phyloP scores from a whole-genome alignment of 2,329 filamentous ascomycete genomes.

The Corynespora cassiicola region DNA sequence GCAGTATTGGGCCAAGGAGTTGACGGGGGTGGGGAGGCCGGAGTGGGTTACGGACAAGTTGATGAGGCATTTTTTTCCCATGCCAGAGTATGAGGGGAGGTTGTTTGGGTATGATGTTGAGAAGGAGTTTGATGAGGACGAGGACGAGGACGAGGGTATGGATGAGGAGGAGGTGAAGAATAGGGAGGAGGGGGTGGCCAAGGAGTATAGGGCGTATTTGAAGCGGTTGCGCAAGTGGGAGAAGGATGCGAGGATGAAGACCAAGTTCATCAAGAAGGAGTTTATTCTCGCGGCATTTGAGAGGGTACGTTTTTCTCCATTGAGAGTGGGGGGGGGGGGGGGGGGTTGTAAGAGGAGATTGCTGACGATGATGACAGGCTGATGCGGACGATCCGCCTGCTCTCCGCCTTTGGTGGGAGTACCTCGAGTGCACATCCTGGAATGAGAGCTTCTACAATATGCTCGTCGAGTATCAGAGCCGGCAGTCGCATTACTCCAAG shows the following conservation, averaged over 20 bases:
- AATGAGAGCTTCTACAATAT: slow-evolving; percentile 50
- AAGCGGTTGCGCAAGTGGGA: slow-evolving; percentile 48
- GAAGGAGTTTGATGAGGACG: too few relatives aligned
- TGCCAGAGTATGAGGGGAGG: slow-evolving; percentile 48
- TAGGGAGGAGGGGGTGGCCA: slow-evolving; percentile 29
- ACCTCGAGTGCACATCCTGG: slow-evolving; percentile 52
- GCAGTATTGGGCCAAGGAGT: slow-evolving; percentile 47
- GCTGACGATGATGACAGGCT: slow-evolving; percentile 21
- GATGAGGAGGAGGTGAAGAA: slow-evolving; percentile 24
- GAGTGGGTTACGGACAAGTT: slow-evolving; percentile 51
- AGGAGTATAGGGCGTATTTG: slow-evolving; percentile 43
- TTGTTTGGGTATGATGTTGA: slow-evolving; percentile 18
- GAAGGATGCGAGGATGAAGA: slow-evolving; percentile 44
- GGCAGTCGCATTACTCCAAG: too few relatives aligned
- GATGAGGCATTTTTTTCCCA: slow-evolving; percentile 51
- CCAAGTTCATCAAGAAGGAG: slow-evolving; percentile 42
- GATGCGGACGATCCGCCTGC: slow-evolving; percentile 49
- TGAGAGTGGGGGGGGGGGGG: not conserved
- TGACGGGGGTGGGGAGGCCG: slow-evolving; percentile 43
- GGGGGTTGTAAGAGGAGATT: slow-evolving; percentile 2
- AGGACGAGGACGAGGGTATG: slow-evolving; percentile 19
- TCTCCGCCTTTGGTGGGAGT: slow-evolving; percentile 56
- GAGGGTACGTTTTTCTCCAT: slow-evolving; percentile 27
- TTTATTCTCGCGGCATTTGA: slow-evolving; percentile 49
- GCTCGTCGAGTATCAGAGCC: slow-evolving; percentile 33